Percentiles rank a stretch among this genome's conserved stretches.
phyloP scores from a whole-genome alignment of 805 yeast species.

The Metschnikowia matae region DNA sequence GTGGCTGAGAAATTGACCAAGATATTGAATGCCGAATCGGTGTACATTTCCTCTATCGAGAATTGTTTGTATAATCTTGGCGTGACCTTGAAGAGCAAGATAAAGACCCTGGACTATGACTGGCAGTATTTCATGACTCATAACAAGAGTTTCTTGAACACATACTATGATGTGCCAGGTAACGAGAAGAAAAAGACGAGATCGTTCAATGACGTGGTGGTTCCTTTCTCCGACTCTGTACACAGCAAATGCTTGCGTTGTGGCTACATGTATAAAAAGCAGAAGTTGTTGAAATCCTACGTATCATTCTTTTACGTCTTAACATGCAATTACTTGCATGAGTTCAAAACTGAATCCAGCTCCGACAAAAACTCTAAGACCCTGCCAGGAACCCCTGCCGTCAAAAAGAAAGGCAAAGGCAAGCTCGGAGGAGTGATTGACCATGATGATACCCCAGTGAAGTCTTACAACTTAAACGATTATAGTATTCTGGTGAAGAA shows the following conservation, averaged over 20 bases:
- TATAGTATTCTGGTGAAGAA: conserved; percentile 30
- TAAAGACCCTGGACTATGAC: conserved; percentile 26
- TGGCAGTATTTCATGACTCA: conserved; percentile 38
- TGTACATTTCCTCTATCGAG: conserved; percentile 16
- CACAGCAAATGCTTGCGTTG: conserved; percentile 39
- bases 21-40: conserved; percentile 22
- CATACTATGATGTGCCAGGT: conserved; percentile 16
- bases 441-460: conserved; percentile 36
- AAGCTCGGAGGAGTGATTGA: conserved; percentile 40
- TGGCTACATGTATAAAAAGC: conserved; percentile 39
- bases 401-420: conserved; percentile 22
- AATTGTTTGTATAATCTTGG: conserved; percentile 20
- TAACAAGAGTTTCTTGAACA: conserved; percentile 27
- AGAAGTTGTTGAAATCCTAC: conserved; percentile 39
- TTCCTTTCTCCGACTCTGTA: conserved; percentile 36
- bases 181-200: conserved; percentile 20
- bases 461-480: conserved; percentile 41
- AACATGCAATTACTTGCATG: conserved; percentile 42
- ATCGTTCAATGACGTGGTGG: conserved; percentile 18
- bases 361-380: conserved; percentile 9
- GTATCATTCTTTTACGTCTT: conserved; percentile 34
- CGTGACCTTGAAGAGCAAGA: conserved; percentile 23
- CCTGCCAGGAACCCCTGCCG: conserved; percentile 9
- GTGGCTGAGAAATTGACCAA: conserved; percentile 33
- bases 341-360: conserved; percentile 33